phyloP scores from a whole-genome alignment of 345 rosid species.

The Aquilaria malaccensis region DNA sequence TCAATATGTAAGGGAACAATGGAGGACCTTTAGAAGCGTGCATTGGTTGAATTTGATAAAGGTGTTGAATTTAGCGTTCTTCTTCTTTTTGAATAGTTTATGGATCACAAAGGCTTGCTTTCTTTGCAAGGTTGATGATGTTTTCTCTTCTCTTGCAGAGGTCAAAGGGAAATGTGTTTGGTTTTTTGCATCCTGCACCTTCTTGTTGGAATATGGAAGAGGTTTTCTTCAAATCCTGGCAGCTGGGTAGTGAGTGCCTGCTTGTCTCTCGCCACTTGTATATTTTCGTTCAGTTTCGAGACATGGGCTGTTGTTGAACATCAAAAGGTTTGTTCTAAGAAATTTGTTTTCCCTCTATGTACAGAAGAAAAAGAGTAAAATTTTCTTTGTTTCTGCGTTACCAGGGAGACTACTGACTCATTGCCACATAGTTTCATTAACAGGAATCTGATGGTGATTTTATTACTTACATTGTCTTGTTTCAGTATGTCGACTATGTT shows the following conservation, averaged over 20 bases:
- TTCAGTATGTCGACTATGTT: too few species aligned
- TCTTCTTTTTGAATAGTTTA: too few species aligned
- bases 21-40: not conserved
- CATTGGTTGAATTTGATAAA: not conserved
- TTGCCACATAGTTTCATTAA: too few species aligned
- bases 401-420: too few species aligned
- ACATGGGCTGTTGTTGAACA: conserved; percentile 78
- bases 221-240: conserved; percentile 42
- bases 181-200: conserved; percentile 67
- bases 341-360: not conserved
- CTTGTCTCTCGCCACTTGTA: conserved; percentile 60
- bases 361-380: too few species aligned
- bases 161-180: conserved; percentile 68
- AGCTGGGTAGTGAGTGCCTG: conserved; percentile 52
- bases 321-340: conserved; percentile 54
- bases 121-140: not conserved
- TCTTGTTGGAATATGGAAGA: conserved; percentile 70
- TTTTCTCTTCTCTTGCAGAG: conserved; percentile 32
- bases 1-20: not conserved
- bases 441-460: too few species aligned
- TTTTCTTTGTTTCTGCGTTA: too few species aligned
- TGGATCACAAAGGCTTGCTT: not conserved
- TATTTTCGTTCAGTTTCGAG: conserved; percentile 76
- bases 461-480: too few species aligned
- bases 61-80: not conserved